phyloP scores from a whole-genome alignment of 2,329 filamentous ascomycete genomes.

The Calcarisporium arbuscula region DNA sequence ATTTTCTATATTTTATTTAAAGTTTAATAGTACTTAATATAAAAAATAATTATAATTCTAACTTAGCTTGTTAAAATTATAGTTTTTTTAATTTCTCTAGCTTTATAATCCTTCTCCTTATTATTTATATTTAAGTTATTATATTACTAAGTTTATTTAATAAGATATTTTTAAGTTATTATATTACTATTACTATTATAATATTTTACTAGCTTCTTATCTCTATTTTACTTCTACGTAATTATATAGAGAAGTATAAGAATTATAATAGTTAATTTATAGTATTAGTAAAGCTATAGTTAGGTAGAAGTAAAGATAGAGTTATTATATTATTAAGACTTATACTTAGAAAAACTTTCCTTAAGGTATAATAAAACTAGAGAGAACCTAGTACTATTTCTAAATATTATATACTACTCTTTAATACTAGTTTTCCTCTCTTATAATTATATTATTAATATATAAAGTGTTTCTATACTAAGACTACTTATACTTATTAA shows the following conservation, averaged over 20 bases:
- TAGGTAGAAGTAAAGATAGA: not conserved
- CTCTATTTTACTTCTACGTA: slow-evolving; percentile 1
- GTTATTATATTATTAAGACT: slow-evolving; percentile 1
- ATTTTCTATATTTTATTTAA: not conserved
- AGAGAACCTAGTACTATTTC: not conserved
- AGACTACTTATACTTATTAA: not conserved
- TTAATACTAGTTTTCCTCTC: no score
- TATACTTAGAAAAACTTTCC: not conserved
- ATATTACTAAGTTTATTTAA: not conserved
- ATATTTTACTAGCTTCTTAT: slow-evolving; percentile 1
- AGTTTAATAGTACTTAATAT: not conserved
- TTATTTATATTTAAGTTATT: not conserved
- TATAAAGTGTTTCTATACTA: not conserved
- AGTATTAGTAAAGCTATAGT: no score
- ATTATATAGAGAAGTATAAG: not conserved
- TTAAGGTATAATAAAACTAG: not conserved
- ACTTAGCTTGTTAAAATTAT: not conserved
- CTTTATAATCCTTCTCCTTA: not conserved
- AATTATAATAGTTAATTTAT: not conserved
- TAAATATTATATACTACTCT: not conserved
- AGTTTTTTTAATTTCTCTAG: not conserved
- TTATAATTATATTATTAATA: not conserved
- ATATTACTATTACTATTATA: slow-evolving; percentile 1
- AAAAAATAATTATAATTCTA: not conserved
- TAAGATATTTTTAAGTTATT: not conserved